Base-by-base conservation (phyloP, 768 basidiomycete genomes). In the Tubosaeta brunneosetosa region DNA sequence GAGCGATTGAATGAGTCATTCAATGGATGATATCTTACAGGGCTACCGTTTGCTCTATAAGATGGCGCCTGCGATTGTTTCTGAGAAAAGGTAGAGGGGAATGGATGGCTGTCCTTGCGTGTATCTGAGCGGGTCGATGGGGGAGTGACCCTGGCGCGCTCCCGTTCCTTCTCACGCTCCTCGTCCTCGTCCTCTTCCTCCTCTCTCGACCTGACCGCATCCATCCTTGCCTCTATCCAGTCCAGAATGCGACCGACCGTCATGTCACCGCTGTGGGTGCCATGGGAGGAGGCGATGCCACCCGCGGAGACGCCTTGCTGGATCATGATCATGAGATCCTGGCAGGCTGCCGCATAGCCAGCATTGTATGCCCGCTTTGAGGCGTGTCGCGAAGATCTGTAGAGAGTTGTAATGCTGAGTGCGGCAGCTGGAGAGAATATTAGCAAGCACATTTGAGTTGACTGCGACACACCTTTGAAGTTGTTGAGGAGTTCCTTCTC, bases 181-280 rank as follows among this genome's bases (percentile, higher is more conserved):
- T 88, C 86, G 52, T 89, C 88, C 63, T 90, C 88, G 29, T 88
- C 87, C 55, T 90, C 88, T 62, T 90, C 90, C 49, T 91, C 89
- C 49, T 88, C 85, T 41, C 83, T 75, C 2, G 82, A 75, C 59
- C 77, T 82, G 52, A 91, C 80, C 0, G 88, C 89, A 22, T 91
- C 89, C 40, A 90, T 68, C 51, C 90, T 73, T 0, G 87, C 89
- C 64, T 92, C 90, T 55, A 85, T 81, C 85, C 88, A 91, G 61
- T 91, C 88, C 84, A 91, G 81, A 47, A 92, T 83, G 27, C 84
- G 70, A 11, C 86, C 89, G 60, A 91, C 85, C 0, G 84, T 82
- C 83, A 88, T 81, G 38, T 84, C 84, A 47, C 76, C 74, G 44
- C 73, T 74, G 49, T 78, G 77, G 27, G 74, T 67, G 53, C 77